Evolutionary conservation across 371 early-diverging fungal genomes (phyloP), one percentile per base, ranked within the genome.

Genomic region (Mortierella sp.): DNA sequence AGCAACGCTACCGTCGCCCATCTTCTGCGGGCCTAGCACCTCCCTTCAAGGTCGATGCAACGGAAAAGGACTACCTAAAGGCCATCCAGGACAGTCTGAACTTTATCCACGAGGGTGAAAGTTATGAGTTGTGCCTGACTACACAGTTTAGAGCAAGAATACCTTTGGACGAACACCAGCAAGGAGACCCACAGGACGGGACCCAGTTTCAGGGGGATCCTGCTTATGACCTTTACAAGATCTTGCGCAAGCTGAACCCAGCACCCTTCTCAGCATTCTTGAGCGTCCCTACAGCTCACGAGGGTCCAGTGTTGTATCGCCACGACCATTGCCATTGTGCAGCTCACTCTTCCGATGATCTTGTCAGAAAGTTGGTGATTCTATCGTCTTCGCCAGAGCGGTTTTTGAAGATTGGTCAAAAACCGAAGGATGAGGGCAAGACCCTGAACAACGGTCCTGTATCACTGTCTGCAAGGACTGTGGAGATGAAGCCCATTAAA

Each of bases 401-500:
- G 12, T 98, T 97, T 71, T 55, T 97, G 23, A 80, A 85, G 49
- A 81, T 92, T 0, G 79, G 80, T 6, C 61, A 54, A 10, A 81
- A 81, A 9, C 84, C 78, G 1, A 38, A 34, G 6, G 70, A 76
- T 41, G 71, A 76, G 7, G 16, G 8, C 23, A 21, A 5, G 42
- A 39, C n/a, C 14, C 23, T 13, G 6, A 50, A 28, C 19, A n/a
- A 12, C 10, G 46, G 27, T 10, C 14, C 49, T 1, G 24, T 10
- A 6, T 4, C 39, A 14, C 43, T 12, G 28, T 50, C 57, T 1
- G 54, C 59, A 0, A 57, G 90, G 7, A 71, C 80, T 16, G 86
- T 93, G 6, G 93, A 91, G 65, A 96, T 96, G 97, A 96, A 95
- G 66, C 98, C 98, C 0, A 97, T 97, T 81, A 98, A 98, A 72